Percentiles rank a stretch among this genome's conserved stretches.
Conservation (phyloP, 352 stramenopile species). For the Globisporangium lucens region DNA sequence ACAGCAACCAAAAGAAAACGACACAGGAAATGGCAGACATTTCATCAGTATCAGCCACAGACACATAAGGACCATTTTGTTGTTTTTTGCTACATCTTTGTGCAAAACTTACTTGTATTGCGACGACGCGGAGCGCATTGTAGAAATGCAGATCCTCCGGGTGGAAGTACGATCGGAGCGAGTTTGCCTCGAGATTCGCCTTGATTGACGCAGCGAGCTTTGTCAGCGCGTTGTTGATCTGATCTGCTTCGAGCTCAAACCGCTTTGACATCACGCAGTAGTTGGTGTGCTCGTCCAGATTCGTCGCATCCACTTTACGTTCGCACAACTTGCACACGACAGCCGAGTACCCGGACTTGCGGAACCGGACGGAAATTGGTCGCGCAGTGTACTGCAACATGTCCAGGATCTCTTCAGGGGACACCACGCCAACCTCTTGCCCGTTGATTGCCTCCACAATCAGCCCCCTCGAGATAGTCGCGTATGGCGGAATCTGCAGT, state of each 20-base stretch:
- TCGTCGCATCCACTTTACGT: conserved; percentile 58
- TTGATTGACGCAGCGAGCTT: conserved; percentile 60
- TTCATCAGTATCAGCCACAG: neutral
- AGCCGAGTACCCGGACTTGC: conserved; percentile 30
- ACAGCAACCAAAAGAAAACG: neutral
- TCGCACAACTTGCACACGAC: conserved; percentile 85
- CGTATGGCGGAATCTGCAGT: conserved; percentile 38
- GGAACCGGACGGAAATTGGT: conserved; percentile 68
- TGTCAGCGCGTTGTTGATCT: conserved; percentile 65
- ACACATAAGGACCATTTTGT: neutral
- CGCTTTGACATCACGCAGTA: conserved; percentile 78
- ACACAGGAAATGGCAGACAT: conserved; percentile 3
- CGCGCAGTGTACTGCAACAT: conserved; percentile 55
- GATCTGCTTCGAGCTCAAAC: conserved; percentile 71
- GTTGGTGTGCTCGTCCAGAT: conserved; percentile 72
- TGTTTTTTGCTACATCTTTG: neutral
- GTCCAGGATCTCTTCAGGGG: conserved; percentile 56
- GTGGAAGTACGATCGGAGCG: conserved; percentile 41
- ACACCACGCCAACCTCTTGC: conserved; percentile 25
- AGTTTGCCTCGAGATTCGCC: conserved; percentile 40
- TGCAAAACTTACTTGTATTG: conserved; percentile 39
- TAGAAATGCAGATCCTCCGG: conserved; percentile 67
- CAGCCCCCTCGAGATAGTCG: conserved; percentile 45
- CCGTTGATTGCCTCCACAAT: conserved; percentile 69
- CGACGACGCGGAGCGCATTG: conserved; percentile 60